Evolutionary conservation across 495 filamentous ascomycete genomes (phyloP), one percentile per base, ranked within the genome.

Genomic region (Penicillium malachiteum): DNA sequence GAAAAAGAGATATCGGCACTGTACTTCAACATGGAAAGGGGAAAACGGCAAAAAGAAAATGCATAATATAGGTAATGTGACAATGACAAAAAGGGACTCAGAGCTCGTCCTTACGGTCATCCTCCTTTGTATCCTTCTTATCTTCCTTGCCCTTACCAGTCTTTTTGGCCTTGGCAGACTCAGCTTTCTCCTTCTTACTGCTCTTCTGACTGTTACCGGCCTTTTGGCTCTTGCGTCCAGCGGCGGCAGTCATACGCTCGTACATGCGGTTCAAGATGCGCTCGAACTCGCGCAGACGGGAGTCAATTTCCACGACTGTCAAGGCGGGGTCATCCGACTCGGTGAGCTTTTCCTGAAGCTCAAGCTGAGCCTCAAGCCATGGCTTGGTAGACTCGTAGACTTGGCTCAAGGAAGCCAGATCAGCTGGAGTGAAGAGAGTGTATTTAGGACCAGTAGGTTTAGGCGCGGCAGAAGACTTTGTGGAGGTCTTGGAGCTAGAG

Each of bases 241-340:
- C 62, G 3, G 68, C 68, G 17, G 67, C 68, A 8, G 70, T 72
- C 73, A 77, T 74, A 56, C 79, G 79, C 52, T 83, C 78, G 45
- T 78, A 81, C 60, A 92, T 84, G 63, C 85, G 86, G 79, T 84
- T 87, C 78, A 87, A 80, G 43, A 88, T 75, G 42, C 92, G 77
- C 48, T 89, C 85, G 64, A 88, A 78, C 41, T 88, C 83, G 5
- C 81, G 81, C 67, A 57, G 69, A 46, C 69, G 71, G 26, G 48
- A 57, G 54, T 78, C 73, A 18, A 96, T 68, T 14, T 93, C 91
- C 62, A 84, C 83, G 46, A 84, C 70, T 17, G 83, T 74, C 3
- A 96, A 70, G 7, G 84, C 84, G 0, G 91, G 88, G 53, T 94
- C 86, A 33, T 89, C 87, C 6, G 84, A 84, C 17, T 72, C 73